Base-by-base conservation (phyloP, 139 green algal species). In the Volvox reticuliferus region DNA sequence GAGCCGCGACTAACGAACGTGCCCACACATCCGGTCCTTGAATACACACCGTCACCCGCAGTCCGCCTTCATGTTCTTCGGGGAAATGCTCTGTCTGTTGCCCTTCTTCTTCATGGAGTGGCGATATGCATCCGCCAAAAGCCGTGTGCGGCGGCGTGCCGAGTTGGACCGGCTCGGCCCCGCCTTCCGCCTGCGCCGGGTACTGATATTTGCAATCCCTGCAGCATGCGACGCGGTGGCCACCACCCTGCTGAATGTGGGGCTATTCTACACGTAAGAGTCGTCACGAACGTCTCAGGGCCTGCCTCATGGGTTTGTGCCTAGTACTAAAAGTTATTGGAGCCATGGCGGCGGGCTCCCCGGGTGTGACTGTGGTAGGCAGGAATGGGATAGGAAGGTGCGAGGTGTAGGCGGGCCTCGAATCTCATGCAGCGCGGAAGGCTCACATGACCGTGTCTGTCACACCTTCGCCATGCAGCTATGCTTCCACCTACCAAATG, bases 401-500 rank as follows among this genome's bases (percentile, higher is more conserved):
- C 44, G 44, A 55, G 5, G 44, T 55, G 9, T 55, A 55, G 44
- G 44, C 5, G 9, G 44, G 9, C 44, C 44, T 55, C 44, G 5
- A 55, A 55, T 55, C 9, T 5, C 9, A 55, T 55, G 44, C 44
- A 55, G 44, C 44, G 9, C 9, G 5, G 44, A 55, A 55, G 44
- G 44, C 5, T 55, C 44, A 55, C 44, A 55, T 55, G 44, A 5
- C 44, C 5, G 44, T 55, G 44, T 55, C 44, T 55, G 5, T 55
- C 44, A 55, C 44, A 55, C 44, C 9, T 55, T 21, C 22, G 21
- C 76, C 63, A 12, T 32, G 62, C 95, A 97, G 95, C 16, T 97
- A 94, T 84, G 95, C 97, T 0, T 96, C 93, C 44, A 95, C 92
- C 2, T 99, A 96, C 90, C 97, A 99, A 93, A 99, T 99, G 97